A percentile compares a stretch with the other conserved stretches of the same genome.
phyloP scores from a whole-genome alignment of 148 eudicot genomes.

The Persicaria maculosa region DNA sequence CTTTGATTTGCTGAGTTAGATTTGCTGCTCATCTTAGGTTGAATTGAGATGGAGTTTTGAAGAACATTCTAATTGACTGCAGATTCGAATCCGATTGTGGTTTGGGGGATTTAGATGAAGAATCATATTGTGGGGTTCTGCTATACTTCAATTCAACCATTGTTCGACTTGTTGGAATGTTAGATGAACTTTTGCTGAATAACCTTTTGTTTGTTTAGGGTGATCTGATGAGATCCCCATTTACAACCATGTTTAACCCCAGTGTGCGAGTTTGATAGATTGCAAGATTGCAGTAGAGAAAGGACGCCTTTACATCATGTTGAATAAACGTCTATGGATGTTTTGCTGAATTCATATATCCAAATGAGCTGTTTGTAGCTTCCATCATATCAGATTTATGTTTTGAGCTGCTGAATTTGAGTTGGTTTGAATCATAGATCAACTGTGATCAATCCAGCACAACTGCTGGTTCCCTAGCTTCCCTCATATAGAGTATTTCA shows the following conservation, averaged over 20 bases:
- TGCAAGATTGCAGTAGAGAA: no score
- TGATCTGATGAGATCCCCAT: constrained; percentile 17
- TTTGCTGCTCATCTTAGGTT: background rate
- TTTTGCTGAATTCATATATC: no score
- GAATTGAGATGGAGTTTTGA: background rate
- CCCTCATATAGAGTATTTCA: no score
- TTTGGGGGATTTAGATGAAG: background rate
- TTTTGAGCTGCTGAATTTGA: no score
- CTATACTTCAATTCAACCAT: background rate
- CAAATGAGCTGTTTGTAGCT: no score
- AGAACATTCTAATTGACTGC: background rate
- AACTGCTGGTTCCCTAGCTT: no score
- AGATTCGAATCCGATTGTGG: background rate
- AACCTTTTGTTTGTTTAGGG: background rate
- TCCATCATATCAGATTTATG: no score
- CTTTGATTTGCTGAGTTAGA: background rate
- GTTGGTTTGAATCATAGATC: no score
- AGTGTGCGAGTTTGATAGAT: no score
- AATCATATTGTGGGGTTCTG: background rate
- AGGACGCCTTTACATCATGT: no score
- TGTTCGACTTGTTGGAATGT: background rate
- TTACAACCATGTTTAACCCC: background rate
- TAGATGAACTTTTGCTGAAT: background rate
- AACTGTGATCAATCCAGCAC: no score
- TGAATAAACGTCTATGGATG: no score